A percentile compares a stretch with the other conserved stretches of the same genome.
Evolutionary conservation across 352 stramenopile genomes (phyloP).

Genomic region (Phytophthora tentaculata): DNA sequence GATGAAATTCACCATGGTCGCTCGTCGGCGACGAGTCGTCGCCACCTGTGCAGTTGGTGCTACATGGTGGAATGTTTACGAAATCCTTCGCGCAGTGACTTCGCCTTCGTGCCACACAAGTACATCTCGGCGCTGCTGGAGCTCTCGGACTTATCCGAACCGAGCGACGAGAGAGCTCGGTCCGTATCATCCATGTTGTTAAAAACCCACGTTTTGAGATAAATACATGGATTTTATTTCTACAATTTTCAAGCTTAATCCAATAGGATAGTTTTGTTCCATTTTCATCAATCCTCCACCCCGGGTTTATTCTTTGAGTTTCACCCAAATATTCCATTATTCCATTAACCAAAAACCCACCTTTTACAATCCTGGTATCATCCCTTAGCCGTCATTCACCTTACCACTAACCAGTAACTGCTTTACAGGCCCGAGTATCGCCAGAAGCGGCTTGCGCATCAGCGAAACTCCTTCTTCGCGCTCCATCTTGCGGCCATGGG

Average conservation of each 20-base stretch:
- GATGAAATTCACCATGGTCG: conserved; percentile 19
- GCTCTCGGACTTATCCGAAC: conserved; percentile 37
- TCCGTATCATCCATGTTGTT: too few species aligned
- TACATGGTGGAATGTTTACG: conserved; percentile 69
- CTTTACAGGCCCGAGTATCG: conserved; percentile 32
- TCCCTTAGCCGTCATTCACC: background rate
- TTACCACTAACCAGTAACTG: conserved; percentile 5
- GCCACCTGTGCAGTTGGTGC: conserved; percentile 51
- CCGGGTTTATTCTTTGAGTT: too few species aligned
- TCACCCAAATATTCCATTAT: too few species aligned
- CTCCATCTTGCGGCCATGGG: conserved; percentile 64
- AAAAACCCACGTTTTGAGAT: too few species aligned
- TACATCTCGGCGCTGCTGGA: conserved; percentile 65
- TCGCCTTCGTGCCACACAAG: conserved; percentile 83
- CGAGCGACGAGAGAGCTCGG: conserved; percentile 65
- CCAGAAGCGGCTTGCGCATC: conserved; percentile 30
- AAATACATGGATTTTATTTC: too few species aligned
- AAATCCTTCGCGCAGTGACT: conserved; percentile 75
- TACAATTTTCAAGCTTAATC: too few species aligned
- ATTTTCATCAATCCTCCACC: too few species aligned
- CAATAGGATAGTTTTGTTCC: too few species aligned
- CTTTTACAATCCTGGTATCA: too few species aligned
- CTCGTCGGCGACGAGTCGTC: too few species aligned
- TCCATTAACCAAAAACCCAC: too few species aligned
- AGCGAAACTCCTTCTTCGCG: conserved; percentile 67